Conservation (phyloP, 2,329 filamentous ascomycete species). For the Stachybotrys echinatus region DNA sequence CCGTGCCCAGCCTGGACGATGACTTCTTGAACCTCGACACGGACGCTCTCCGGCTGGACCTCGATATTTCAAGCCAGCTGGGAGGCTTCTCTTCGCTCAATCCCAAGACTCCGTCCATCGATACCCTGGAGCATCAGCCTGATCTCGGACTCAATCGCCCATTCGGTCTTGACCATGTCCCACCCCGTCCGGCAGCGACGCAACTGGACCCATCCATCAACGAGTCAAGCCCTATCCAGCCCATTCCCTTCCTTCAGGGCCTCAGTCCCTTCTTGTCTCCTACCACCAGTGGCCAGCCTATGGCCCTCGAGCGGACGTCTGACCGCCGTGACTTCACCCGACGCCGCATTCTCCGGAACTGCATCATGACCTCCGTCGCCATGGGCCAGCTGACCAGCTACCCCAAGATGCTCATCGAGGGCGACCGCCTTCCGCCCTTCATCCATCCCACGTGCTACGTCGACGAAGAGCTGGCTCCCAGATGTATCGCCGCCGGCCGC, state of each 20-base stretch:
- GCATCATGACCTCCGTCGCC: constrained; percentile 4
- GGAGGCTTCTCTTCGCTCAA: neutral
- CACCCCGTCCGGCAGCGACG: neutral
- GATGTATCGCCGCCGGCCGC: neutral
- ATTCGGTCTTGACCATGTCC: neutral
- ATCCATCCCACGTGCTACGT: constrained; percentile 2
- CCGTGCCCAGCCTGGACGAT: neutral
- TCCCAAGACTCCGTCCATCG: neutral
- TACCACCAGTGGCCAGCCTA: neutral
- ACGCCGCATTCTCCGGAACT: neutral
- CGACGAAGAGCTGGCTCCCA: constrained; percentile 3
- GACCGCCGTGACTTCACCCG: neutral
- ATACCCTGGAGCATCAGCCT: neutral
- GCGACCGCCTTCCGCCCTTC: constrained; percentile 3
- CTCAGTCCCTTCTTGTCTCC: neutral
- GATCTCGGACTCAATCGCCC: neutral
- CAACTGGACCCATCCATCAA: neutral
- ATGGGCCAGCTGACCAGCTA: constrained; percentile 8
- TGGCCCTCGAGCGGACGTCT: neutral
- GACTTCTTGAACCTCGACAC: neutral
- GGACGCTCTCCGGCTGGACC: neutral
- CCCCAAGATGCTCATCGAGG: constrained; percentile 3
- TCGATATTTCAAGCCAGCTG: neutral
- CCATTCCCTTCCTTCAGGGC: neutral
- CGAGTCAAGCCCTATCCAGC: neutral